Evolutionary conservation across 352 stramenopile species (phyloP).

Genomic region (Globisporangium nagaii): DNA sequence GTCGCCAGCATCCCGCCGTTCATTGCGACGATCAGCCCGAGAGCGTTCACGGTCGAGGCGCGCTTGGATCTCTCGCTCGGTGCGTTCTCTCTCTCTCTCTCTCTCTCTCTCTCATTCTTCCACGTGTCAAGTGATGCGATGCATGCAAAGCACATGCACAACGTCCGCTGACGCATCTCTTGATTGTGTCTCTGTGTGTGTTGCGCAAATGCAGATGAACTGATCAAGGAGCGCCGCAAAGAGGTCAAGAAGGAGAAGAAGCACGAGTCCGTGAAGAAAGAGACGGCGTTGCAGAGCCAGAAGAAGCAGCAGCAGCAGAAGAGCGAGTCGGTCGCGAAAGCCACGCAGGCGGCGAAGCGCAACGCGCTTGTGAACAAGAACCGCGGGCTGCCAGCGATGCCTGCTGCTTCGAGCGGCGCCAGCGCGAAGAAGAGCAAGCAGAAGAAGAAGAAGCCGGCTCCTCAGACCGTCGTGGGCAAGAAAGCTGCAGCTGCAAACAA

Average conservation of each 20-base stretch:
- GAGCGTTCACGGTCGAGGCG: conserved; percentile 19
- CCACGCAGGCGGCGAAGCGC: conserved; percentile 19
- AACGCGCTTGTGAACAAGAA: conserved; percentile 45
- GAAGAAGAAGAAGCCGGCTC: conserved; percentile 20
- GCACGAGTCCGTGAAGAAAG: conserved; percentile 12
- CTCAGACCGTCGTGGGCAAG: conserved; percentile 9
- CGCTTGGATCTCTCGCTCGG: conserved; percentile 41
- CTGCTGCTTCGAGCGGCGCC: background rate
- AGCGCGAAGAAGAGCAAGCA: conserved; percentile 1
- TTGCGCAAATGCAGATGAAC: conserved; percentile 32
- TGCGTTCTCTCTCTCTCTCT: conserved; percentile 4
- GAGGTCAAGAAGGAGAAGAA: conserved; percentile 47
- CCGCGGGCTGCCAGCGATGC: conserved; percentile 19
- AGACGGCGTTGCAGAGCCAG: conserved; percentile 16
- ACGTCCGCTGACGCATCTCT: background rate
- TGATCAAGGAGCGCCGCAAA: conserved; percentile 74
- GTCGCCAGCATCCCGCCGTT: background rate
- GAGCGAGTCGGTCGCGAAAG: conserved; percentile 11
- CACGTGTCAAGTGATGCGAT: too few species aligned
- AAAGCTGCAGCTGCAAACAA: conserved; percentile 5
- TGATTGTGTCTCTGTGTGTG: background rate
- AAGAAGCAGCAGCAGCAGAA: conserved; percentile 16
- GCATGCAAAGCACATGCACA: background rate
- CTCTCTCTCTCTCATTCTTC: background rate
- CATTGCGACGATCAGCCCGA: conserved; percentile 8